Evolutionary conservation across 345 rosid species (phyloP).

Genomic region (Salix udensis): DNA sequence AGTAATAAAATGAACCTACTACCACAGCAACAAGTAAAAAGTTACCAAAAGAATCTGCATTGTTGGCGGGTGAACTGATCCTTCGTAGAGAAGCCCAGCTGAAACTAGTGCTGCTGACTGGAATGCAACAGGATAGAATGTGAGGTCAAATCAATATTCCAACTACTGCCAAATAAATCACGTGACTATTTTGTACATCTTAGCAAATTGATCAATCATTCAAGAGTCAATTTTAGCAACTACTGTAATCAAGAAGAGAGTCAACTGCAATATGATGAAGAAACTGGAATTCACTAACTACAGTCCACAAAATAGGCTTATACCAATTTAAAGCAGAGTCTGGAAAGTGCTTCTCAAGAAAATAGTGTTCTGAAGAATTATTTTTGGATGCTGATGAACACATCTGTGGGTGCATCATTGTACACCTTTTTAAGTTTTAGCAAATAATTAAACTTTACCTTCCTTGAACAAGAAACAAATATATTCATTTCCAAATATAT

Average conservation of each 20-base stretch:
- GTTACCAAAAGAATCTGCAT: constrained; percentile 84
- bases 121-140: constrained; percentile 23
- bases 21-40: constrained; percentile 6
- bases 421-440: background rate
- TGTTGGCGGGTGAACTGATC: constrained; percentile 84
- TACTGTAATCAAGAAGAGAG: background rate
- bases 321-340: background rate
- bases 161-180: background rate
- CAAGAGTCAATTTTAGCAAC: background rate
- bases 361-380: background rate
- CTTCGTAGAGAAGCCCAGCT: constrained; percentile 89
- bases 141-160: background rate
- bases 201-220: background rate
- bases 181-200: background rate
- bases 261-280: background rate
- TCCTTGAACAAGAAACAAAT: background rate
- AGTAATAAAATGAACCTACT: background rate
- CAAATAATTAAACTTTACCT: background rate
- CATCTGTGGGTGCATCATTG: background rate
- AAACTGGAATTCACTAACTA: background rate
- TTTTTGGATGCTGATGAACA: background rate
- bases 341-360: background rate
- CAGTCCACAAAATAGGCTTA: background rate
- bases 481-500: background rate
- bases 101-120: constrained; percentile 94